phyloP scores from a whole-genome alignment of 768 basidiomycete species.

The Leccinum truebloodii region DNA sequence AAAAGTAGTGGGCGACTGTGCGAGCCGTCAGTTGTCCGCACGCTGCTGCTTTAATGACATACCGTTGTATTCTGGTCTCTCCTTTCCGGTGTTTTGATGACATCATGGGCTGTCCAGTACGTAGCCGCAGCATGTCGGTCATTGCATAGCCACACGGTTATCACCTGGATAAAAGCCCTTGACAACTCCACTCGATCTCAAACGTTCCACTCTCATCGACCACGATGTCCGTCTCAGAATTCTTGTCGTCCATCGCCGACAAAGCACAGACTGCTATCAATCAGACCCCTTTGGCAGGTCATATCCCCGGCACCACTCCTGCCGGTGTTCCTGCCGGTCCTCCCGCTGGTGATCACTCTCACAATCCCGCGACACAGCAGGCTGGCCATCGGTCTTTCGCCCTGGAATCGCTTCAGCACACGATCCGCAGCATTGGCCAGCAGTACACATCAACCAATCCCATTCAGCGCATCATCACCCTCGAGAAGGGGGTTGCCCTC shows the following conservation, averaged over 20 bases:
- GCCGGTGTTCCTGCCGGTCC: constrained; percentile 31
- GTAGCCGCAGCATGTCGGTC: constrained; percentile 1
- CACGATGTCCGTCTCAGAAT: constrained; percentile 59
- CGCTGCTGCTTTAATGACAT: constrained; percentile 29
- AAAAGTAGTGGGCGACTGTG: constrained; percentile 25
- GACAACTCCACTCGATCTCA: constrained; percentile 10
- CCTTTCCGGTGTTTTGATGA: constrained; percentile 4
- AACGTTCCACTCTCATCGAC: constrained; percentile 3
- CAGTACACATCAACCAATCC: constrained; percentile 72
- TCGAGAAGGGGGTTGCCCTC: constrained; percentile 74
- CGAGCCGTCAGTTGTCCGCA: constrained; percentile 20
- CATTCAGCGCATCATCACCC: constrained; percentile 77
- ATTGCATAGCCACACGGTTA: constrained; percentile 25
- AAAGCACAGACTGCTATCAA: constrained; percentile 76
- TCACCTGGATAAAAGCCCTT: constrained; percentile 21
- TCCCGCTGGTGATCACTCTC: constrained; percentile 40
- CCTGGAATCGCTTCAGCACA: constrained; percentile 66
- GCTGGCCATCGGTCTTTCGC: constrained; percentile 51
- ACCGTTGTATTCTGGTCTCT: constrained; percentile 13
- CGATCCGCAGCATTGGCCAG: constrained; percentile 71
- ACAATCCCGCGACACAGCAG: constrained; percentile 43
- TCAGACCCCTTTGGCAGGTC: constrained; percentile 56
- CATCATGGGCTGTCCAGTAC: background rate
- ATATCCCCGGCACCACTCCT: constrained; percentile 50
- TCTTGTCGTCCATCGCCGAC: constrained; percentile 68